Conservation (phyloP, 1,284 basidiomycete species). For the Bondarzewia mesenterica region DNA sequence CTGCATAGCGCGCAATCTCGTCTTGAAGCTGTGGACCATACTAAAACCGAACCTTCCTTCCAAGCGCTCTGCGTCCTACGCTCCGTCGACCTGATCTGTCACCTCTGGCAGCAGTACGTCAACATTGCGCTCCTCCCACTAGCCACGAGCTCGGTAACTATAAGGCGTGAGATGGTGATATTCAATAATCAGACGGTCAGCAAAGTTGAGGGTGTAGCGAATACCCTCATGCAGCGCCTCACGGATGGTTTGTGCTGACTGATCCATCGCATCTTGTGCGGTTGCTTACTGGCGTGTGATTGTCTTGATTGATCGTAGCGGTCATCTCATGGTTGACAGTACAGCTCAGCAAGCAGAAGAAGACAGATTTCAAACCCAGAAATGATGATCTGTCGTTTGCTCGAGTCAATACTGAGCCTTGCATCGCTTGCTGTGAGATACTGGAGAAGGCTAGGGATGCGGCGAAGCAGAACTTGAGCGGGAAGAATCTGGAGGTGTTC, state of each 20-base stretch:
- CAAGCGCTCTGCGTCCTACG: conserved; percentile 61
- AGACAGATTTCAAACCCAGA: conserved; percentile 92
- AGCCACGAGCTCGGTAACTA: conserved; percentile 78
- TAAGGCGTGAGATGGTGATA: conserved; percentile 87
- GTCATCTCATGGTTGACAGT: conserved; percentile 62
- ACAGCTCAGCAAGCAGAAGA: conserved; percentile 89
- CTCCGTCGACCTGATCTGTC: conserved; percentile 82
- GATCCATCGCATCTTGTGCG: not conserved
- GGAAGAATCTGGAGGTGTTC: conserved; percentile 90
- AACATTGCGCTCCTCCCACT: conserved; percentile 88
- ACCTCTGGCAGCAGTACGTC: conserved; percentile 97
- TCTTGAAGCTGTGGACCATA: conserved; percentile 63
- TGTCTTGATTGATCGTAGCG: conserved; percentile 35
- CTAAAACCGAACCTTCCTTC: conserved; percentile 75
- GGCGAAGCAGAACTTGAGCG: conserved; percentile 70
- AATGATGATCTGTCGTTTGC: conserved; percentile 95
- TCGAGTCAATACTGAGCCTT: conserved; percentile 93
- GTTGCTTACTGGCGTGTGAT: not conserved
- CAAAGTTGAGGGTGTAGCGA: conserved; percentile 82
- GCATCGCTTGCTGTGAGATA: conserved; percentile 80
- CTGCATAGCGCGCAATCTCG: conserved; percentile 56
- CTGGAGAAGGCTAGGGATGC: conserved; percentile 77
- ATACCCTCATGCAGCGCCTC: conserved; percentile 76
- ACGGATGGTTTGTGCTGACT: conserved; percentile 62
- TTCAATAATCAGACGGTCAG: conserved; percentile 90